Base-by-base conservation (phyloP, 371 early-diverging fungal genomes). In the Mortierella sp. region DNA sequence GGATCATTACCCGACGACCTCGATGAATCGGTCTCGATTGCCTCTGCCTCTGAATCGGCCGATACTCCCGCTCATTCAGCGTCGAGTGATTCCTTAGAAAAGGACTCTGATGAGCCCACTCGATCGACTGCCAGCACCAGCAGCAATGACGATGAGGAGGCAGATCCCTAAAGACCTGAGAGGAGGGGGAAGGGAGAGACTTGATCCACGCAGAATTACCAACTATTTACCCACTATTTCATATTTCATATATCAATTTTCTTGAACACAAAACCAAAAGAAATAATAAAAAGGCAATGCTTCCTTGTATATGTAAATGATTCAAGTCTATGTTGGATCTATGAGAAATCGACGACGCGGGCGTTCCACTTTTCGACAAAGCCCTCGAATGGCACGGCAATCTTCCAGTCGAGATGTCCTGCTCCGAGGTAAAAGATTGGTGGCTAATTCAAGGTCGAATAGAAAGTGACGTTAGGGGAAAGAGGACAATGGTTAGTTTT, bases 401-500 rank as follows among this genome's bases (percentile, higher is more conserved):
- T 77, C 79, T 97, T 97, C 94, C 94, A 96, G 78, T 97, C 96
- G 10, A 93, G 86, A 85, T 97, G 95, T 0, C 97, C 97, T 41
- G 94, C 96, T 31, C 97, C 97, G n/a, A 97, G 86, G 76, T 88
- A 96, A 22, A 96, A 79, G 4, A 97, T 87, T 5, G 93, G 90
- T 3, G 97, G 97, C 89, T 91, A 83, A 66, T 29, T n/a, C n/a
- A n/a, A n/a, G n/a, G n/a, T n/a, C n/a, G n/a, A n/a, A 61, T 13
- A 22, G 67, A 26, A 52, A 2, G 26, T 26, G 39, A n/a, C 11
- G 24, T 29, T 29, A 34, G 63, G 66, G n/a, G n/a, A 61, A 7
- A 16, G 50, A 16, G 39, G 19, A 37, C 14, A 16, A 58, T 22
- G 37, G 31, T 34, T 39, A 29, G 13, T 39, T 2, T 53, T 39